Base-by-base conservation (phyloP, 2,329 filamentous ascomycete genomes). In the Talaromyces albobiverticillius region DNA sequence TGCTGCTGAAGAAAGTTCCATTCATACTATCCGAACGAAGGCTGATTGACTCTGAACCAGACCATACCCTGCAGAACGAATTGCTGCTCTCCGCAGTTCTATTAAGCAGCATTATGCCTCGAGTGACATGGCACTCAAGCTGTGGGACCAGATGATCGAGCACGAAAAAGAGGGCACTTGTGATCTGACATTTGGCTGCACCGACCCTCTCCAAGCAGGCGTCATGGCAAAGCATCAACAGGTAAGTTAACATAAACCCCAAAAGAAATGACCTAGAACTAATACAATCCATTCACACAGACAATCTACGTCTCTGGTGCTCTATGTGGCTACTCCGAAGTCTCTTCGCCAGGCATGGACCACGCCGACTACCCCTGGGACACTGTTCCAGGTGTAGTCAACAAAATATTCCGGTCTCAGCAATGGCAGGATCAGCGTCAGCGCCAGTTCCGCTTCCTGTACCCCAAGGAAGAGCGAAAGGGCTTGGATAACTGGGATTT, bases 321-420 rank as follows among this genome's bases (percentile, higher is more conserved):
- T 23, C 3, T 34, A 10, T 47, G 18, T 16, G 45, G 45, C 18
- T 34, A 23, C 13, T 23, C 29, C 18, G 29, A 34, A 34, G 26
- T 34, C 26, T 22, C 8, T 10, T 10, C 31, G 14, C 45, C 45
- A 23, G 29, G 45, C 13, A 47, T 47, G 29, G 45, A 47, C 25
- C 45, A 47, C 13, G 45, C 45, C 3, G 45, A 47, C 18, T 47
- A 47, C 16, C 45, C 45, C 16, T 34, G 45, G 45, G 45, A 47
- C 8, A 47, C 45, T 11, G 45, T 36, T n/a, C 45, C 45, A 7
- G 10, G 4, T n/a, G 29, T 47, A 4, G 29, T 47, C 3, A 23
- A 47, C 18, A 34, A 47, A 16, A 47, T 47, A 6, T 34, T 34
- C 45, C 26, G 18, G 2, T 34, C 45, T 22, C 45, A 47, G 32